Conservation (phyloP, 345 rosid genomes). For the Hibiscus tridactylites region DNA sequence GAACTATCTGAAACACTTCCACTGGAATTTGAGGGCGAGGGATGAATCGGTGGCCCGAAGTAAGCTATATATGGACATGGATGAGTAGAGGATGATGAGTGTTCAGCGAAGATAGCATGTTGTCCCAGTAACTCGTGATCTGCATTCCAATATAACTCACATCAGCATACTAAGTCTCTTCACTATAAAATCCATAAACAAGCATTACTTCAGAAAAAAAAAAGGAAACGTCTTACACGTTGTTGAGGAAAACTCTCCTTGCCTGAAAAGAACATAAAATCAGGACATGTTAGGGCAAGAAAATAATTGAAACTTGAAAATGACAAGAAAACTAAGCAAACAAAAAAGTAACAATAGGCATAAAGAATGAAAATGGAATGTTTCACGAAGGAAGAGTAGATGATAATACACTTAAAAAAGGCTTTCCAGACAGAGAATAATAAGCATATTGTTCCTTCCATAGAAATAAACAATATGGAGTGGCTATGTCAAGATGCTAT, state of each 20-base stretch:
- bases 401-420: not conserved
- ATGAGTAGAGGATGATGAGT: conserved; percentile 59
- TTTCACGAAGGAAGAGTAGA: not conserved
- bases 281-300: conserved; percentile 1
- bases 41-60: conserved; percentile 73
- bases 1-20: conserved; percentile 64
- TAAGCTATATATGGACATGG: conserved; percentile 91
- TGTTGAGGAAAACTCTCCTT: conserved; percentile 65
- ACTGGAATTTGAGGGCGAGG: conserved; percentile 65
- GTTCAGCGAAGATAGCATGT: conserved; percentile 63
- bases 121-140: conserved; percentile 79
- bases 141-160: conserved; percentile 28
- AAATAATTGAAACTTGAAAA: not conserved
- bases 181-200: not conserved
- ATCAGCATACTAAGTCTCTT: conserved; percentile 12
- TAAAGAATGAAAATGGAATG: not conserved
- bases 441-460: not conserved
- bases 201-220: conserved; percentile 11
- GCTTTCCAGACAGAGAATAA: not conserved
- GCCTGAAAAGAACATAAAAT: conserved; percentile 33
- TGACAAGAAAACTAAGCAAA: conserved; percentile 9
- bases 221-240: conserved; percentile 52
- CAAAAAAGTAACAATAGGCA: not conserved
- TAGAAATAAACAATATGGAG: not conserved
- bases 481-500: not conserved